Base-by-base conservation (phyloP, 257 asterid species). In the Solanum neorickii region DNA sequence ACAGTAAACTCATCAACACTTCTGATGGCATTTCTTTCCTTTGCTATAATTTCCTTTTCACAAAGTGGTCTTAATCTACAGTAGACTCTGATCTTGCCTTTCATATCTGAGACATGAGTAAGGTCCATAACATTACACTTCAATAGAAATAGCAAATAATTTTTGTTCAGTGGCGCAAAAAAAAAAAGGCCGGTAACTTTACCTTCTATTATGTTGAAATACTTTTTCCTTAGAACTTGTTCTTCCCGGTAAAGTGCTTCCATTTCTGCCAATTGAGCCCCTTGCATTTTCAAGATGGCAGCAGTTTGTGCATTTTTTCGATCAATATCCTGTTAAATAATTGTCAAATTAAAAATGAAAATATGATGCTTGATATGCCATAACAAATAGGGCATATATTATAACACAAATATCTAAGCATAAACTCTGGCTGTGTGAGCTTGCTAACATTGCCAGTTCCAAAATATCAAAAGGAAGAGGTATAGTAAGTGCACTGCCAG, bases 241-340 rank as follows among this genome's bases (percentile, higher is more conserved):
- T 97, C 99, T 90, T 97, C 99, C 90, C 93, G 96, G 89, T 97
- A 97, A 87, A 97, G 99, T 74, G 93, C 76, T 91, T 96, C 98
- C 94, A 94, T 95, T 92, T 97, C 99, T 84, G 97, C 97, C 89
- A 97, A 91, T 89, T 96, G 99, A 88, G 96, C 93, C 83, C 96
- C 98, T 95, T 97, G 99, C 98, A 94, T 95, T 91, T 94, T 97
- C 89, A 97, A 93, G 87, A 97, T 94, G 87, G 98, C 92, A 84
- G 98, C 99, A 86, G 99, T 95, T 91, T 97, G 99, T 93, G 95
- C 98, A 91, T 97, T 97, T 92, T 96, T 96, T 83, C 99, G 89
- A 89, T 95, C 99, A 76, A 97, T 96, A 77, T 97, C 99, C 99
- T 97, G 87, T 73, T 59, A 87, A 66, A 78, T 52, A 60, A 75